These are phyloP conservation scores for Amaranthus cruentus DNA, from an alignment of 148 eudicot genomes.

Conservation along the genomic window DNA sequence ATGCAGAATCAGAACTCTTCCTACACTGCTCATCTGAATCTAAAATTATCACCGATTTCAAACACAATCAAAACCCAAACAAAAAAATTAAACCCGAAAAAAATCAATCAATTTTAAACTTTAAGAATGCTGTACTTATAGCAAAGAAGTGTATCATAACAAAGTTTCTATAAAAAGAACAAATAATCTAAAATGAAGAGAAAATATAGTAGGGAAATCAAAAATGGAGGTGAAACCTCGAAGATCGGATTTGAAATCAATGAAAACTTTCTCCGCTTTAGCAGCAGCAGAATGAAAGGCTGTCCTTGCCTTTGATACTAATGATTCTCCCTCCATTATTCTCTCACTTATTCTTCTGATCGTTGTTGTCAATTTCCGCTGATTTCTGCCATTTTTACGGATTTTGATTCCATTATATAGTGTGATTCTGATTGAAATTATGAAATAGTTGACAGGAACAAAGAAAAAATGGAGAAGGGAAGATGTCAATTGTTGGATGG, in stretches of 20 bases:
- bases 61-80: neutral
- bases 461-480: neutral
- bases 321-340: constrained; percentile 47
- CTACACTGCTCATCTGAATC: constrained; percentile 36
- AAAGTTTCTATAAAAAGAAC: neutral
- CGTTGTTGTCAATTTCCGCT: constrained; percentile 1
- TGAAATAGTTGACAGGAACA: neutral
- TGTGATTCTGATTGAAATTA: too few relatives aligned
- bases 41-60: neutral
- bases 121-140: too few relatives aligned
- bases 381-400: constrained; percentile 6
- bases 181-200: neutral
- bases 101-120: neutral
- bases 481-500: neutral
- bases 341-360: neutral
- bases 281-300: constrained; percentile 95
- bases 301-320: constrained; percentile 71
- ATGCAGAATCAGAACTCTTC: constrained; percentile 11
- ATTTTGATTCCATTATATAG: neutral
- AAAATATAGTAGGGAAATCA: constrained; percentile 12
- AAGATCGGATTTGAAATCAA: constrained; percentile 74
- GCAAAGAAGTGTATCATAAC: neutral
- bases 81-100: neutral
- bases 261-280: constrained; percentile 77
- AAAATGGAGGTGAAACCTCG: constrained; percentile 37